Conservation (phyloP, 2,329 filamentous ascomycete species). For the Cladosporium oxysporum region DNA sequence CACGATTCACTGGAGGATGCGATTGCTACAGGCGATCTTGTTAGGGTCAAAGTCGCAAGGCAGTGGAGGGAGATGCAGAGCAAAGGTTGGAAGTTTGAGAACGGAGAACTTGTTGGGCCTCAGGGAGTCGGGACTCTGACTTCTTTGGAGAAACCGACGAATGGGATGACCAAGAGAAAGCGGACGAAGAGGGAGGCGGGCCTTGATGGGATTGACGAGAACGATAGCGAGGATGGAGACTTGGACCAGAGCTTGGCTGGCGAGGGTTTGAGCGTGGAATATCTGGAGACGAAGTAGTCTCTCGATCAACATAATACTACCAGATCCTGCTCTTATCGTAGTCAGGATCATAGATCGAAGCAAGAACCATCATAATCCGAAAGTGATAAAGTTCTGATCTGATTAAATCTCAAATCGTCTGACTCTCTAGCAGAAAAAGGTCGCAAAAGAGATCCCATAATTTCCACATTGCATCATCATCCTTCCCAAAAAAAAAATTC, state of each 20-base stretch:
- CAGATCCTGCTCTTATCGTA: background rate
- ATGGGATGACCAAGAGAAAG: background rate
- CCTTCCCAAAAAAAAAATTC: no score
- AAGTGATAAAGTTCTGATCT: background rate
- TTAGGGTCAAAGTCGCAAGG: conserved; percentile 63
- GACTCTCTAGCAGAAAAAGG: background rate
- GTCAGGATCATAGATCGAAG: background rate
- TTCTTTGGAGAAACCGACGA: no score
- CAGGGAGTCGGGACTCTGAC: background rate
- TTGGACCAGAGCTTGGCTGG: background rate
- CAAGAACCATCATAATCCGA: background rate
- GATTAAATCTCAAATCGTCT: background rate
- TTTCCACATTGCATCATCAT: background rate
- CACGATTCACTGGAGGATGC: conserved; percentile 96
- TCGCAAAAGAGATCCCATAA: background rate
- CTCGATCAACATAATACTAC: background rate
- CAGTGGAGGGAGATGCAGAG: conserved; percentile 13
- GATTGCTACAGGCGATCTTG: conserved; percentile 81
- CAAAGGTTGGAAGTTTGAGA: conserved; percentile 9
- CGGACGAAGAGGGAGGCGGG: background rate
- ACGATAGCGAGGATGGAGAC: background rate
- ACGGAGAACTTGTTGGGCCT: background rate
- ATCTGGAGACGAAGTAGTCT: background rate
- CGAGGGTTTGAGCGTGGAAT: conserved; percentile 4
- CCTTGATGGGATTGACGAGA: background rate